Conservation (phyloP, 2,329 filamentous ascomycete species). For the Lasiodiplodia theobromae region DNA sequence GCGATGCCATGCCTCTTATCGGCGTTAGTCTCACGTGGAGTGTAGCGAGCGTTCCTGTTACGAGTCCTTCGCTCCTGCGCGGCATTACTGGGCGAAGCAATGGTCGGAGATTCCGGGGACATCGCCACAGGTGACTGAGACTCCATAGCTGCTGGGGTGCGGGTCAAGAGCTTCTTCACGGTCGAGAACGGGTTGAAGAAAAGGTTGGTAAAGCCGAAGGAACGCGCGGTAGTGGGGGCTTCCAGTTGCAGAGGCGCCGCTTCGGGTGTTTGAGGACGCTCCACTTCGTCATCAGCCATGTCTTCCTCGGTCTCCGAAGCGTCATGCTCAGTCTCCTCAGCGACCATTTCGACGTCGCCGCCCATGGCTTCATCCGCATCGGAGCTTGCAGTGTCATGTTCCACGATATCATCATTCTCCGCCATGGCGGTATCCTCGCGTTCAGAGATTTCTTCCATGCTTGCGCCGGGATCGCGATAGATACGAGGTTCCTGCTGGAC, state of each 20-base stretch:
- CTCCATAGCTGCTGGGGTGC: neutral
- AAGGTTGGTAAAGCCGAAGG: neutral
- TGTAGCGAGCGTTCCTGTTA: neutral
- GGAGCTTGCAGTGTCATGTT: constrained; percentile 7
- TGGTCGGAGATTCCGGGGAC: neutral
- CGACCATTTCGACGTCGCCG: neutral
- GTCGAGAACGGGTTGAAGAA: neutral
- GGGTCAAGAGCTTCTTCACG: neutral
- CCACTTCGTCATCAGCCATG: neutral
- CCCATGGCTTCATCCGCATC: constrained; percentile 6
- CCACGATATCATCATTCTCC: constrained; percentile 6
- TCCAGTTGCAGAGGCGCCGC: neutral
- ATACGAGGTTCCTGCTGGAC: neutral
- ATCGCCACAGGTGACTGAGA: neutral
- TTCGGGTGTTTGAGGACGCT: neutral
- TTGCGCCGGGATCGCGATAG: constrained; percentile 8
- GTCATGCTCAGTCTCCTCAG: constrained; percentile 4
- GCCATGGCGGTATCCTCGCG: neutral
- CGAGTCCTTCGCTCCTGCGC: constrained; percentile 16
- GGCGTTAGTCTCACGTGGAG: constrained; percentile 21
- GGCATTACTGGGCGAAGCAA: constrained; percentile 9
- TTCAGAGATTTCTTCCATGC: constrained; percentile 19
- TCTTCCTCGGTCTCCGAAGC: constrained; percentile 18
- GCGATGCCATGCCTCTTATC: constrained; percentile 8
- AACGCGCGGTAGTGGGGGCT: neutral